Evolutionary conservation across 352 stramenopile species (phyloP), one percentile per base, ranked within the genome.

Genomic region (Phytophthora ramorum): DNA sequence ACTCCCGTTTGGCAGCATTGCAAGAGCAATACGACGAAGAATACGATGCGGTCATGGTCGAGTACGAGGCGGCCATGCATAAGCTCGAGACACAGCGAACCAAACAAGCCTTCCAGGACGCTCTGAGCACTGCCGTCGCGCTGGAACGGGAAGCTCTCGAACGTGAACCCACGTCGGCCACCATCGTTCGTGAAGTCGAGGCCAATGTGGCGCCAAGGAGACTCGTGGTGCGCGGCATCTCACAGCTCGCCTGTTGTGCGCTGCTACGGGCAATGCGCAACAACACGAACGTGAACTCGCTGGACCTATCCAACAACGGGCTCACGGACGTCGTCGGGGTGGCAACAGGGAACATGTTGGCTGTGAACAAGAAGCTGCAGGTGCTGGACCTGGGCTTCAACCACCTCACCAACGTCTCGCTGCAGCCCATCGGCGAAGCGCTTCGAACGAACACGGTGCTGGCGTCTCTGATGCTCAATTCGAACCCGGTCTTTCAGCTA

Each of bases 1-100:
- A 65, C 12, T 60, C 69, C 26, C 83, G 81, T 12, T 65, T 89
- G 43, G 32, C 59, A 30, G 62, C 75, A 13, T 69, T 92, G 19
- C 84, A 92, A 56, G 69, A 74, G 16, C 77, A 64, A 48, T 92
- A 90, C 60, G 77, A 90, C 41, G 76, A 90, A 30, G 84, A 92
- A 58, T 91, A 81, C 40, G 76, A 87, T 4, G 48, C 62, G 10
- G 69, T 45, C 0, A 50, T 65, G 19, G 46, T 45, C 9, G 82
- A 88, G 41, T 77, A 79, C 40, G 78, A 87, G 5, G 61, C 64
- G 32, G 77, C 69, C 24, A 28, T 73, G 30, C 70, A 75, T n/a
- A 69, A 71, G 4, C 54, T 78, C 3, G 66, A 84, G 41, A 70
- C 85, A 20, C 68, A 83, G 60, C 76, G 80, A 40, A 73, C 72